Percentiles rank a stretch among this genome's conserved stretches.
These are phyloP conservation scores for Solanum paucissectum DNA, from an alignment of 257 asterid genomes.

Conservation along the genomic window DNA sequence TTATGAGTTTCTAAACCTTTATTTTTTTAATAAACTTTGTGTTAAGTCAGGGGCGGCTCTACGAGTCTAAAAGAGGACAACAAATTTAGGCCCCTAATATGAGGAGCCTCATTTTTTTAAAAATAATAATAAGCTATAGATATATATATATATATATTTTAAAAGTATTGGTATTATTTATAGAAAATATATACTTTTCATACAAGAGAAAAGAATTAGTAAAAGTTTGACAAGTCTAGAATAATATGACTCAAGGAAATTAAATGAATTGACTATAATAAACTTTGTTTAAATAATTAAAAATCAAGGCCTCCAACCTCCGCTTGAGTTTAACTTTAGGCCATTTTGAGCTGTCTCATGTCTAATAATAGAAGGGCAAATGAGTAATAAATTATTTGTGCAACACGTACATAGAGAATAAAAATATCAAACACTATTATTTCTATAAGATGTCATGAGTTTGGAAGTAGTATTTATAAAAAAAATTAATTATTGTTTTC, in stretches of 20 bases:
- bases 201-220: not conserved
- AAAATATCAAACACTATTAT: not conserved
- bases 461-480: not conserved
- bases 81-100: not conserved
- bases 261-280: no score
- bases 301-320: not conserved
- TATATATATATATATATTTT: no score
- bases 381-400: not conserved
- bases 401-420: not conserved
- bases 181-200: no score
- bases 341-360: not conserved
- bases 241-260: not conserved
- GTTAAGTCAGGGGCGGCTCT: not conserved
- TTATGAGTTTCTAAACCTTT: not conserved
- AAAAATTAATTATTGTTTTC: no score
- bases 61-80: not conserved
- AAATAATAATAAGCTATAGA: no score
- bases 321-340: not conserved
- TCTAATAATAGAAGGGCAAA: not conserved
- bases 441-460: not conserved
- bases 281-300: no score
- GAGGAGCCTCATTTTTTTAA: not conserved
- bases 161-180: no score
- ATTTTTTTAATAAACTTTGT: not conserved
- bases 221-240: not conserved